Base-by-base conservation (phyloP, 805 yeast species). In the Suhomyces sp. region DNA sequence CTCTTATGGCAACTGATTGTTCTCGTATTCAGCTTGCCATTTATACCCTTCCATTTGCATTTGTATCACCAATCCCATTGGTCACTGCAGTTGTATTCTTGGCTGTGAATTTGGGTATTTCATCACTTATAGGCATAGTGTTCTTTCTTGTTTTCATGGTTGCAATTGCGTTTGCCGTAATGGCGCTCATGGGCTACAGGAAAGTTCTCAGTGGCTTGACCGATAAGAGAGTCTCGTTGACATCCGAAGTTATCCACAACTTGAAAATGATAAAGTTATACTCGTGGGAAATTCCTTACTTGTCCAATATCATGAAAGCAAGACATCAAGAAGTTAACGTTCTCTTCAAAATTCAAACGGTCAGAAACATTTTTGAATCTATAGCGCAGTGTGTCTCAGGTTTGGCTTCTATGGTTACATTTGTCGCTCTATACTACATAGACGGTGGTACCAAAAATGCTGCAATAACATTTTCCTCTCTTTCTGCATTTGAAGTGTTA, bases 251-350 rank as follows among this genome's bases (percentile, higher is more conserved):
- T n/a, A 17, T 48, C 17, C 30, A 33, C 30, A 48, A 48, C 25
- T 26, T 51, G 25, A 43, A 45, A 28, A 44, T 51, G 40, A 47
- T 51, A 28, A 51, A 49, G 30, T 40, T 42, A 23, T 51, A 49
- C 27, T 38, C 44, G 13, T 49, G 54, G 54, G 55, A 48, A 21
- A 14, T 26, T 10, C 51, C 52, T 3, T 50, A 48, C 27, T 36
- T 34, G 22, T 31, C 38, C 15, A 34, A 30, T 17, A 34, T 51
- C 7, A 22, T 31, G 10, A 28, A 36, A 3, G 32, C 35, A 3
- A 38, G 52, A 25, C 25, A 28, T 10, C 8, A n/a, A 11, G 53
- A 48, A 31, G 44, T 44, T 42, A 25, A 22, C 1, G 19, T 24
- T 21, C 18, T 47, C 9, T 31, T 43, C 12, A 39, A 33, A 20